Evolutionary conservation across 208 protist species (phyloP).

Genomic region (Leishmania major): DNA sequence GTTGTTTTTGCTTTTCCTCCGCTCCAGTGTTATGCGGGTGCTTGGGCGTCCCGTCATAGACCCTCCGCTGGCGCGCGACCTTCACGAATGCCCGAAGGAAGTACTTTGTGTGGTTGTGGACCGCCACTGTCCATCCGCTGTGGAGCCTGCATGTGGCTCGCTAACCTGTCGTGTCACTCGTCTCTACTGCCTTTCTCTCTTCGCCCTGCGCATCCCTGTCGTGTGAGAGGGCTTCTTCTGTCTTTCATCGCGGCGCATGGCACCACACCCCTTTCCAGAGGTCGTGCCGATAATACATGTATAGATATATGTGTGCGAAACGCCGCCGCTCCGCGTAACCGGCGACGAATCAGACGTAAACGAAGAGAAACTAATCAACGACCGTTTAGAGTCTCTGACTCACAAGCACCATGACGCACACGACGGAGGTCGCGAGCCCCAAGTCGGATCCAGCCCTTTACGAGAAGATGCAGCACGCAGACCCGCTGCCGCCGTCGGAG

Average conservation of each 20-base stretch:
- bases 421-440: background rate
- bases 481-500: constrained; percentile 14
- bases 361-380: background rate
- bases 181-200: background rate
- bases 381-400: background rate
- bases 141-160: background rate
- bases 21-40: background rate
- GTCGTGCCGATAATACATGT: background rate
- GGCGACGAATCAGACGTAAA: background rate
- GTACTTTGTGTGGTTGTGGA: too few species aligned
- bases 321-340: background rate
- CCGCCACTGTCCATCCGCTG: background rate
- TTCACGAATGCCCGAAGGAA: too few species aligned
- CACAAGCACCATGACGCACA: background rate
- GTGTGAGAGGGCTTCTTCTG: background rate
- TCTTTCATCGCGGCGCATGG: background rate
- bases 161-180: background rate
- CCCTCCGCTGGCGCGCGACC: too few species aligned
- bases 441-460: background rate
- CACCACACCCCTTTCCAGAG: background rate
- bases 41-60: background rate
- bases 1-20: background rate
- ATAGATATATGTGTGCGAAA: background rate
- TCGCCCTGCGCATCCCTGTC: background rate
- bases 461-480: constrained; percentile 9